Conservation (phyloP, 768 basidiomycete species). For the Austroboletus eburneus region DNA sequence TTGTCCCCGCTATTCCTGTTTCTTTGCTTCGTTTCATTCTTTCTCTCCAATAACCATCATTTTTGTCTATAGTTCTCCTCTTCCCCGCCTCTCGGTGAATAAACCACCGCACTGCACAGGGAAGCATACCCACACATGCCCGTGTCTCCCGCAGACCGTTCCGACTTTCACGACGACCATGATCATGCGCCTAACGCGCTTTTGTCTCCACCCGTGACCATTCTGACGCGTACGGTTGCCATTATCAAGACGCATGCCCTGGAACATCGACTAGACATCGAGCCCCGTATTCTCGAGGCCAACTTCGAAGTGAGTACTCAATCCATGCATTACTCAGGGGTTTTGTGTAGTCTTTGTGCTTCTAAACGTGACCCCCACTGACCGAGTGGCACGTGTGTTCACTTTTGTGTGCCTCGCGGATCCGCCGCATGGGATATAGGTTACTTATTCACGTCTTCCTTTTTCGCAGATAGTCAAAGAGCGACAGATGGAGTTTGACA, state of each 20-base stretch:
- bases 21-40: constrained; percentile 13
- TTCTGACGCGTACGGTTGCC: constrained; percentile 63
- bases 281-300: constrained; percentile 72
- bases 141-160: constrained; percentile 12
- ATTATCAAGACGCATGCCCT: constrained; percentile 83
- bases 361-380: constrained; percentile 1
- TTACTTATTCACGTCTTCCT: constrained; percentile 12
- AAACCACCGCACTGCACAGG: constrained; percentile 5
- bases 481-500: constrained; percentile 84
- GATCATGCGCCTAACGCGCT: constrained; percentile 2
- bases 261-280: constrained; percentile 71
- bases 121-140: constrained; percentile 19
- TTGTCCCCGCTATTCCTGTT: constrained; percentile 11
- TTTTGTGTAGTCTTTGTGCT: not conserved
- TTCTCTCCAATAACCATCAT: constrained; percentile 11
- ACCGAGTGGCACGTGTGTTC: constrained; percentile 7
- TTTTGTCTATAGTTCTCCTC: constrained; percentile 20
- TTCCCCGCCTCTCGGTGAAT: constrained; percentile 1
- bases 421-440: constrained; percentile 12
- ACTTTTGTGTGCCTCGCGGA: constrained; percentile 7
- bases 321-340: constrained; percentile 5
- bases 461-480: constrained; percentile 72
- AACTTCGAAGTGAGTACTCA: constrained; percentile 66
- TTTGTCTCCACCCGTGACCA: constrained; percentile 10
- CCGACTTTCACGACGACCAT: constrained; percentile 13